Evolutionary conservation across 1,284 basidiomycete species (phyloP), one percentile per base, ranked within the genome.

Genomic region (Trichosporon ovoides): DNA sequence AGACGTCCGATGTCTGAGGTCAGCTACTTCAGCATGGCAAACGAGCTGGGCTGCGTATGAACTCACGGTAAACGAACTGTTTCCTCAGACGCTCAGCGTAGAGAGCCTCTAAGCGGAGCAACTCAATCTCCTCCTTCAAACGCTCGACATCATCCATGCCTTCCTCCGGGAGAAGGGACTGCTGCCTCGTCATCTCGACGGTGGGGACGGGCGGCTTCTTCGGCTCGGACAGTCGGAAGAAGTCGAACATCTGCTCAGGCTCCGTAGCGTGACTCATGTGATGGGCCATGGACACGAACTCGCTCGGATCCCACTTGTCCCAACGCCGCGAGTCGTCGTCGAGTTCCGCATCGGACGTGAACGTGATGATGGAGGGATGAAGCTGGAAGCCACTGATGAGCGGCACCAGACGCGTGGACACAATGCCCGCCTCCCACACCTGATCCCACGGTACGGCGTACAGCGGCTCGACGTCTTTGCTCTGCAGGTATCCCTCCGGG

Each of bases 241-340:
- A 66, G 38, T 67, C 68, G 24, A 65, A 66, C 56, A 61, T 64
- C 38, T 58, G 46, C 16, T 65, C 55, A 6, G 59, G 38, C 20
- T 62, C 61, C 28, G 71, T 67, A 11, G 67, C 63, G 57, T 73
- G 67, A 3, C 69, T 67, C 52, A 76, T 62, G 37, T 71, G 63
- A 49, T 72, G 68, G 1, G 70, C 68, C 53, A 64, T 61, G 9
- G 72, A 65, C 19, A 70, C 65, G 53, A 70, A 71, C 55, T 74
- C 71, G 11, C 68, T 64, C 3, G 72, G 69, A 57, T 76, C 71
- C 38, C 68, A 62, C 57, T 66, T 71, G 36, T 76, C 72, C 71
- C 71, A 74, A 10, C 72, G 62, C 50, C 66, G 70, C 14, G 43
- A 48, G 22, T 67, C 64, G 57, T 76, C 72, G 11, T 64, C 66